These are phyloP conservation scores for Lepidium aucheri DNA, from an alignment of 345 rosid genomes.

Conservation along the genomic window DNA sequence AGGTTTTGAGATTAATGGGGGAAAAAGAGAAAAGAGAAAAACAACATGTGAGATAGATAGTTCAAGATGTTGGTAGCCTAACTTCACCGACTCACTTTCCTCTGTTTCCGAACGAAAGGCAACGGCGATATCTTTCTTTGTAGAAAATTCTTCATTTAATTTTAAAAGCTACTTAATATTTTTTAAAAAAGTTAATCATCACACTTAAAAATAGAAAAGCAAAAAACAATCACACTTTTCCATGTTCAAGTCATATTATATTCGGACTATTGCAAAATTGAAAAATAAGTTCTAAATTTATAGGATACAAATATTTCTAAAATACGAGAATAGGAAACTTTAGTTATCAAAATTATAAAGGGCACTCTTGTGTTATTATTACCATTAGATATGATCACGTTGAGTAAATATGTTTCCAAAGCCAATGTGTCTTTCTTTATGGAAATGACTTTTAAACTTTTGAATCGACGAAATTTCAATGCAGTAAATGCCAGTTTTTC, in stretches of 20 bases:
- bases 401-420: too few relatives aligned
- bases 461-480: too few relatives aligned
- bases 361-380: too few relatives aligned
- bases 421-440: too few relatives aligned
- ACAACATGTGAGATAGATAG: slow-evolving; percentile 3
- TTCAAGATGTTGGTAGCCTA: slow-evolving; percentile 28
- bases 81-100: slow-evolving; percentile 23
- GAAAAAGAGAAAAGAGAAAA: neutral
- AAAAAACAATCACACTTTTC: slow-evolving; percentile 2
- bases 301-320: neutral
- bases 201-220: neutral
- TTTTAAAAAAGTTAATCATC: slow-evolving; percentile 11
- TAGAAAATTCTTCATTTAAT: slow-evolving; percentile 9
- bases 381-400: too few relatives aligned
- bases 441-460: too few relatives aligned
- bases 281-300: neutral
- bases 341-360: too few relatives aligned
- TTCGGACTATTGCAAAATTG: neutral
- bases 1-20: neutral
- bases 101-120: slow-evolving; percentile 4
- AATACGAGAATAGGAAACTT: neutral
- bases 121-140: slow-evolving; percentile 9
- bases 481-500: too few relatives aligned
- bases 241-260: slow-evolving; percentile 18
- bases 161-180: neutral